Conservation (phyloP, 805 yeast species). For the Saturnispora zaruensis region DNA sequence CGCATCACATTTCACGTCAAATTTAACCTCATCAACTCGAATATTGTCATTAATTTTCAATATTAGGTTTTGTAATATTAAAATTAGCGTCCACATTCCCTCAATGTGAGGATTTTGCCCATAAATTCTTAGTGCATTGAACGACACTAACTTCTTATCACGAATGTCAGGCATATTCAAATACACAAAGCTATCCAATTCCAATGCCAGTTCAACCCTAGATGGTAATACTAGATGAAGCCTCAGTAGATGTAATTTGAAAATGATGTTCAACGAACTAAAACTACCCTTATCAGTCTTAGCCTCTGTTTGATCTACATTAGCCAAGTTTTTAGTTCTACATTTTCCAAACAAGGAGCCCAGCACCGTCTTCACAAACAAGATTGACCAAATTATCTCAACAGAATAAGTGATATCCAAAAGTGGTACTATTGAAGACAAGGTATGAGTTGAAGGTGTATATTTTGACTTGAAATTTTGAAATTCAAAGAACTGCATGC, state of each 20-base stretch:
- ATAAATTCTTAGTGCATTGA: conserved; percentile 23
- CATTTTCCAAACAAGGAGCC: conserved; percentile 3
- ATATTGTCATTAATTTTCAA: conserved; percentile 10
- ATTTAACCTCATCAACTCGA: conserved; percentile 9
- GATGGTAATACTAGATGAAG: conserved; percentile 22
- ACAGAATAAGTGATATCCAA: conserved; percentile 22
- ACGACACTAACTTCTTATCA: conserved; percentile 13
- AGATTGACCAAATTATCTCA: conserved; percentile 26
- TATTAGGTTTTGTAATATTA: conserved; percentile 17
- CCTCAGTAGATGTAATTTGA: conserved; percentile 21
- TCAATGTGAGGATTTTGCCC: conserved; percentile 23
- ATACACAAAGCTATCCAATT: conserved; percentile 23
- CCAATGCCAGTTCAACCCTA: conserved; percentile 23
- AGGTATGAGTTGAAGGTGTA: conserved; percentile 10
- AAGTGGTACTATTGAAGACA: conserved; percentile 21
- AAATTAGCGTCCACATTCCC: conserved; percentile 23
- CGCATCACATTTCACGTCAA: conserved; percentile 18
- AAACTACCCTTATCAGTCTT: background rate
- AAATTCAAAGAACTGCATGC: conserved; percentile 12
- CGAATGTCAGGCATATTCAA: conserved; percentile 13
- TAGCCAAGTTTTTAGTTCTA: background rate
- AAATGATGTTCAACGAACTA: conserved; percentile 10
- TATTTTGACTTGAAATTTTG: conserved; percentile 14
- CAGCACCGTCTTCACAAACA: conserved; percentile 20
- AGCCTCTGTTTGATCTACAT: background rate